Conservation (phyloP, 163 green algal species). For the Coccomyxa subellipsoidea region DNA sequence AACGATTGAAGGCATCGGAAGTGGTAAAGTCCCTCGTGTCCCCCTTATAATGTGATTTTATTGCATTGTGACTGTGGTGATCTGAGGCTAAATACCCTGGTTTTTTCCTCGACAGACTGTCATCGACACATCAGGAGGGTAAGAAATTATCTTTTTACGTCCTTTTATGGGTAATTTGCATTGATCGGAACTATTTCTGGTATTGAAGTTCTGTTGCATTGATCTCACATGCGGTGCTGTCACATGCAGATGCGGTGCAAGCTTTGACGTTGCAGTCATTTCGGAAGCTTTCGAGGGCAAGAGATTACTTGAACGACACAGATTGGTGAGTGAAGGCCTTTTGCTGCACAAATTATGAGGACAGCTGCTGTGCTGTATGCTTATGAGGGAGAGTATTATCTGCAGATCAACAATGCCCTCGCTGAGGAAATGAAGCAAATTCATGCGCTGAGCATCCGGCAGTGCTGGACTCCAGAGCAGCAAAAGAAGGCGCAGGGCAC, state of each 20-base stretch:
- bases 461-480: constrained; percentile 21
- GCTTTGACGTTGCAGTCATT: constrained; percentile 54
- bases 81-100: constrained; percentile 5
- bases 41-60: neutral
- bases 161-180: neutral
- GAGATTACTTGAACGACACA: constrained; percentile 51
- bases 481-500: neutral
- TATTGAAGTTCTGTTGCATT: neutral
- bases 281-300: constrained; percentile 57
- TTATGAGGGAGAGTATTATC: too few relatives aligned
- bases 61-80: neutral
- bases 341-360: neutral
- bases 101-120: constrained; percentile 26
- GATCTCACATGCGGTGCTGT: neutral
- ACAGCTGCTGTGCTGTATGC: too few relatives aligned
- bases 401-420: constrained; percentile 45
- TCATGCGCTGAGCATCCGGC: constrained; percentile 58
- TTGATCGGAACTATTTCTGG: too few relatives aligned
- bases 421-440: constrained; percentile 53
- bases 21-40: neutral
- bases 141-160: neutral
- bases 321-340: constrained; percentile 27
- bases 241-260: constrained; percentile 45
- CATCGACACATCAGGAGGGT: constrained; percentile 35
- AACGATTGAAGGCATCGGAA: constrained; percentile 15